Percentiles rank a stretch among this genome's conserved stretches.
Conservation (phyloP, 768 basidiomycete species). For the Lentinula aciculospora region DNA sequence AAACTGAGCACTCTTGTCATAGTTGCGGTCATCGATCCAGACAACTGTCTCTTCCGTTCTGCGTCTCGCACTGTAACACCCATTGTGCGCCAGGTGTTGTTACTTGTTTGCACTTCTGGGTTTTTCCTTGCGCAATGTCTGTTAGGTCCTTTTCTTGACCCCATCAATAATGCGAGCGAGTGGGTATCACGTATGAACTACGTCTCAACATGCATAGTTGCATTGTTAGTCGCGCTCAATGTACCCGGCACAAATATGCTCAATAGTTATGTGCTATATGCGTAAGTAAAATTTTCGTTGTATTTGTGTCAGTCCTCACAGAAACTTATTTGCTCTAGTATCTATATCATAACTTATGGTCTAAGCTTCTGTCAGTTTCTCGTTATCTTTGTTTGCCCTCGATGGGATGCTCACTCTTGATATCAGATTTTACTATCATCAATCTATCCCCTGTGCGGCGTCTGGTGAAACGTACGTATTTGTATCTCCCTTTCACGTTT, state of each 20-base stretch:
- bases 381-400: neutral
- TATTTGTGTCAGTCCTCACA: slow-evolving; percentile 2
- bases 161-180: slow-evolving; percentile 71
- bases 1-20: slow-evolving; percentile 66
- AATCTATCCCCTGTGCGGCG: slow-evolving; percentile 44
- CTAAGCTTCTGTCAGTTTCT: slow-evolving; percentile 47
- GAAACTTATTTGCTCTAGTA: slow-evolving; percentile 21
- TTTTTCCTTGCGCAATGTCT: slow-evolving; percentile 62
- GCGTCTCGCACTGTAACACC: slow-evolving; percentile 43
- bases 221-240: slow-evolving; percentile 56
- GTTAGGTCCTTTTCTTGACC: slow-evolving; percentile 60
- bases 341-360: slow-evolving; percentile 59
- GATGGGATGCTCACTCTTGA: slow-evolving; percentile 8
- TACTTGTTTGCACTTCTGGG: slow-evolving; percentile 48
- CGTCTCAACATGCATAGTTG: slow-evolving; percentile 55
- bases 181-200: slow-evolving; percentile 71
- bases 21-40: slow-evolving; percentile 58
- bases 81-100: slow-evolving; percentile 54
- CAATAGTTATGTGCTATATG: slow-evolving; percentile 60
- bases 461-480: slow-evolving; percentile 49
- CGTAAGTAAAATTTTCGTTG: slow-evolving; percentile 33
- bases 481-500: neutral
- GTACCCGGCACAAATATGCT: slow-evolving; percentile 49
- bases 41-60: slow-evolving; percentile 70
- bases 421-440: slow-evolving; percentile 61